Conservation (phyloP, 768 basidiomycete genomes). For the Hypholoma fasciculare region DNA sequence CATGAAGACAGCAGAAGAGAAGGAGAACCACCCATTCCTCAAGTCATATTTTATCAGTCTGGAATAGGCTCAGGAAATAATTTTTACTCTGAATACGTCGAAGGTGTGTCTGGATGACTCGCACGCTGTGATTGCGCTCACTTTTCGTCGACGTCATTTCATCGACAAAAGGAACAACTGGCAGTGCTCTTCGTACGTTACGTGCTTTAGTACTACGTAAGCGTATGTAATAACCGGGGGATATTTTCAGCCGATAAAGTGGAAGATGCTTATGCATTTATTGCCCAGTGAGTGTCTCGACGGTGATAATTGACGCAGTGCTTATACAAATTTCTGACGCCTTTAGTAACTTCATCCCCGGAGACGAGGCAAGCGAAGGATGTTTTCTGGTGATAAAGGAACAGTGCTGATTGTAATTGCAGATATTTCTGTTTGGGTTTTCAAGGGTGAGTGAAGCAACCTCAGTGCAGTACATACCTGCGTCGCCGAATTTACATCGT, state of each 20-base stretch:
- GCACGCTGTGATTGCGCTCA: conserved; percentile 10
- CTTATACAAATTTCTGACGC: neutral
- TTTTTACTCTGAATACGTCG: conserved; percentile 58
- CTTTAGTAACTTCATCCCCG: conserved; percentile 63
- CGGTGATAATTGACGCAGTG: neutral
- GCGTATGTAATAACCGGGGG: neutral
- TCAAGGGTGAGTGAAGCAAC: conserved; percentile 52
- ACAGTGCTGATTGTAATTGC: conserved; percentile 4
- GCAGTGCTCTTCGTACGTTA: neutral
- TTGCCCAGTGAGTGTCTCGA: conserved; percentile 59
- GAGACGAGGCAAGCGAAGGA: conserved; percentile 56
- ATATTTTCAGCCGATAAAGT: conserved; percentile 59
- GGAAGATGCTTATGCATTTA: conserved; percentile 79
- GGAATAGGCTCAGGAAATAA: conserved; percentile 63
- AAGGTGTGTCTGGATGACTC: conserved; percentile 40
- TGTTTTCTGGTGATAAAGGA: neutral
- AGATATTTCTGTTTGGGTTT: conserved; percentile 82
- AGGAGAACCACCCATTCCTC: conserved; percentile 41
- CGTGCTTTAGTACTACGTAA: neutral
- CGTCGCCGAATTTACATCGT: neutral
- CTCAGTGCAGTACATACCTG: neutral
- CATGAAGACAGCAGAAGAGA: conserved; percentile 42
- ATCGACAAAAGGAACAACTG: neutral
- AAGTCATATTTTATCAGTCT: conserved; percentile 64
- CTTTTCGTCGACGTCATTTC: conserved; percentile 43